These are phyloP conservation scores for Juncus effusus DNA, from an alignment of 176 grass and related monocot genomes.

Conservation along the genomic window DNA sequence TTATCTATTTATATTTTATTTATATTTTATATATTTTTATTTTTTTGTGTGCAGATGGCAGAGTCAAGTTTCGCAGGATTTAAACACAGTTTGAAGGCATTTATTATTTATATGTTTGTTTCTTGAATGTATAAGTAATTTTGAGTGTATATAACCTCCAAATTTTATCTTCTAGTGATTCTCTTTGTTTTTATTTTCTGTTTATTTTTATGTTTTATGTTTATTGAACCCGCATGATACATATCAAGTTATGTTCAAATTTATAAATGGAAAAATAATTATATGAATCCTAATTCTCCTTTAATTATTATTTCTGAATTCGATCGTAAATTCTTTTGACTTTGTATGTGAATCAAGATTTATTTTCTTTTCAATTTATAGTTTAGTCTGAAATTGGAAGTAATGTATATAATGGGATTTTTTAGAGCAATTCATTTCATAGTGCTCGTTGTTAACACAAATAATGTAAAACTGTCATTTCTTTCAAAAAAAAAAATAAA, in stretches of 20 bases:
- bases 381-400: too few species aligned
- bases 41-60: slow-evolving; percentile 63
- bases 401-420: too few species aligned
- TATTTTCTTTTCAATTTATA: too few species aligned
- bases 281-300: neutral
- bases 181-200: too few species aligned
- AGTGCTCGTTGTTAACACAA: too few species aligned
- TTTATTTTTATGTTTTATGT: too few species aligned
- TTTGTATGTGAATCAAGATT: too few species aligned
- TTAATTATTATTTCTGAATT: too few species aligned
- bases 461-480: too few species aligned
- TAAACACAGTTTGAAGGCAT: slow-evolving; percentile 69
- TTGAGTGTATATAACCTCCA: slow-evolving; percentile 70
- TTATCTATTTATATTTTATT: neutral
- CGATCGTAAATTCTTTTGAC: too few species aligned
- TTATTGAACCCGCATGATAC: neutral
- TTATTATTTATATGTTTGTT: slow-evolving; percentile 33
- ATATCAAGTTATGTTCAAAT: slow-evolving; percentile 12
- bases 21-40: neutral
- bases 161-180: slow-evolving; percentile 9
- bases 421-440: too few species aligned
- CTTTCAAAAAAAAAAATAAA: too few species aligned
- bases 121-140: slow-evolving; percentile 60
- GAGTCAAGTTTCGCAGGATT: slow-evolving; percentile 90
- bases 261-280: neutral